These are phyloP conservation scores for Scleroderma citrinum DNA, from an alignment of 768 basidiomycete genomes.

Conservation along the genomic window DNA sequence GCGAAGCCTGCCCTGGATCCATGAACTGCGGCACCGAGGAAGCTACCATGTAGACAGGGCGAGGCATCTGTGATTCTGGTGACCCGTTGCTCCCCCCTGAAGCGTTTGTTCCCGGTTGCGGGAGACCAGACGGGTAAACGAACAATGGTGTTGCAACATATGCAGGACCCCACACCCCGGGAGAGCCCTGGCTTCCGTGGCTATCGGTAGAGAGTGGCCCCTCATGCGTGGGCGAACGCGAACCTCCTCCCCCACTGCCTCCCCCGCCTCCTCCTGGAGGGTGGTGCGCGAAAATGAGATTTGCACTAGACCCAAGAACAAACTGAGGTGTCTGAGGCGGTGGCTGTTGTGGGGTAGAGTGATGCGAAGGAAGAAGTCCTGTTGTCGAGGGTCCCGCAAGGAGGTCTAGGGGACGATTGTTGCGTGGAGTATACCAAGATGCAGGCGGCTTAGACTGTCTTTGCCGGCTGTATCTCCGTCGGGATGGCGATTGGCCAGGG, in stretches of 20 bases:
- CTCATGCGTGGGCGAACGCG: slow-evolving; percentile 27
- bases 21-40: slow-evolving; percentile 21
- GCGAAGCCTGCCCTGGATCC: slow-evolving; percentile 11
- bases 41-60: slow-evolving; percentile 27
- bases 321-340: slow-evolving; percentile 20
- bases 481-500: slow-evolving; percentile 30
- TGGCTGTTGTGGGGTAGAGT: slow-evolving; percentile 1
- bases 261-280: slow-evolving; percentile 3
- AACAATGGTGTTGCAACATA: slow-evolving; percentile 27
- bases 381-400: slow-evolving; percentile 29
- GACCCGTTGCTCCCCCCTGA: slow-evolving; percentile 4
- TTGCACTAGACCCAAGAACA: slow-evolving; percentile 26
- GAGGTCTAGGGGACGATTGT: slow-evolving; percentile 22
- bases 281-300: slow-evolving; percentile 23
- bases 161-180: slow-evolving; percentile 17
- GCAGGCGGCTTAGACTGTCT: slow-evolving; percentile 18
- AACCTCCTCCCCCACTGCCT: slow-evolving; percentile 11
- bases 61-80: slow-evolving; percentile 12
- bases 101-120: slow-evolving; percentile 20
- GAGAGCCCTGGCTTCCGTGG: slow-evolving; percentile 23
- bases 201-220: slow-evolving; percentile 26
- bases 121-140: slow-evolving; percentile 26
- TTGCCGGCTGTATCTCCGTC: slow-evolving; percentile 24
- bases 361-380: slow-evolving; percentile 20
- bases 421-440: slow-evolving; percentile 25